A percentile compares a stretch with the other conserved stretches of the same genome.
phyloP scores from a whole-genome alignment of 495 filamentous ascomycete genomes.

The Parmelia sp. region DNA sequence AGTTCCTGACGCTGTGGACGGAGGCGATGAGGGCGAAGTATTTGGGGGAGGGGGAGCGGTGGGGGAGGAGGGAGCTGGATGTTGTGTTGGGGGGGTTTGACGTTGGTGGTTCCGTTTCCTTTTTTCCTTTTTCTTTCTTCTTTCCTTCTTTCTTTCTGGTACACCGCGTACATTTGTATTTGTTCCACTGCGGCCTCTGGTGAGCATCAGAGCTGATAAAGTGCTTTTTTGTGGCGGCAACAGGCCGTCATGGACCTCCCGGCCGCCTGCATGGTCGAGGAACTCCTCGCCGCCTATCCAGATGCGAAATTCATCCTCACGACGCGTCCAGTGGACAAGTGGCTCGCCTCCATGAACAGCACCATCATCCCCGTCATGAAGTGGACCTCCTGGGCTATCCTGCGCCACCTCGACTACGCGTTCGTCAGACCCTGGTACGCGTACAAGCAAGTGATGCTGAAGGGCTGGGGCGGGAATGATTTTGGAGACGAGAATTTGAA shows the following conservation, averaged over 20 bases:
- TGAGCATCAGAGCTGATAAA: too few species aligned
- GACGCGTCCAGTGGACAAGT: neutral
- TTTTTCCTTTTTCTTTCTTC: neutral
- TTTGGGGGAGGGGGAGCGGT: neutral
- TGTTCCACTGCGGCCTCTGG: too few species aligned
- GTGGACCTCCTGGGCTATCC: neutral
- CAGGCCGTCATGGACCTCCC: conserved; percentile 3
- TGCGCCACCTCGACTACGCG: neutral
- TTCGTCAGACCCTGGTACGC: neutral
- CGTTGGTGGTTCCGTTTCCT: neutral
- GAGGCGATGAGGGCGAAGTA: neutral
- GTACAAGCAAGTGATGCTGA: neutral
- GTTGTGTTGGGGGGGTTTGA: neutral
- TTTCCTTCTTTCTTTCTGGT: neutral
- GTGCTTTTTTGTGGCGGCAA: too few species aligned
- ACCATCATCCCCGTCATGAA: neutral
- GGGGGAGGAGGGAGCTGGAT: neutral
- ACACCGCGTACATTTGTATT: neutral
- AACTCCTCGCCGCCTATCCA: neutral
- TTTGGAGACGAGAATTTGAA: neutral
- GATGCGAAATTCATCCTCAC: neutral
- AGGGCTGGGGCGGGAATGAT: neutral
- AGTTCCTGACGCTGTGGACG: neutral
- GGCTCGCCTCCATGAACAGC: neutral
- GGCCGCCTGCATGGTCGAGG: neutral